Evolutionary conservation across 352 stramenopile species (phyloP).

Genomic region (Phytophthora constricta): DNA sequence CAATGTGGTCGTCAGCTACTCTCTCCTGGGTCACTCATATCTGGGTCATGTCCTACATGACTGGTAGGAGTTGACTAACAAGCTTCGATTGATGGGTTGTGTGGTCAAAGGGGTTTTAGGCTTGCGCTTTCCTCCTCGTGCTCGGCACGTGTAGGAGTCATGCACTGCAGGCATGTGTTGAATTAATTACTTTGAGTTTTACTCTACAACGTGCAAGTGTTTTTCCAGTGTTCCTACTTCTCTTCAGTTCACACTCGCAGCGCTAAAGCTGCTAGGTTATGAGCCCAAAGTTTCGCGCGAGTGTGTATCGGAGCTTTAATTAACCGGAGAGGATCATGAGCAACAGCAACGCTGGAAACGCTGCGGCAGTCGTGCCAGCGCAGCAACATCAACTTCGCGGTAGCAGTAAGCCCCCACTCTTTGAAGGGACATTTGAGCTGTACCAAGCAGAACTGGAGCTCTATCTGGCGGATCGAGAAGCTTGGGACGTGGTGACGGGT

Average conservation of each 20-base stretch:
- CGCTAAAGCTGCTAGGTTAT: not conserved
- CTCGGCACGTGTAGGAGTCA: not conserved
- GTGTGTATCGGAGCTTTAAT: not conserved
- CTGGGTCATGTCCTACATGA: not conserved
- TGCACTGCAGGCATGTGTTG: not conserved
- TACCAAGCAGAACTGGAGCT: conserved; percentile 13
- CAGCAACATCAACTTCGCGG: conserved; percentile 1
- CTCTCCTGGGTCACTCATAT: not conserved
- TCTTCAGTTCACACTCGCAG: not conserved
- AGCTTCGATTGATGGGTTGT: not conserved
- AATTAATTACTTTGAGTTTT: not conserved
- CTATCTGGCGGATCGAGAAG: conserved; percentile 8
- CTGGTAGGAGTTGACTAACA: not conserved
- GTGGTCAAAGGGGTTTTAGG: not conserved
- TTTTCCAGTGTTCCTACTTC: no score
- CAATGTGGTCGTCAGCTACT: no score
- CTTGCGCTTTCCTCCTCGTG: not conserved
- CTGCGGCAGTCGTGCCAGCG: not conserved
- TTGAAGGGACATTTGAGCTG: conserved; percentile 14
- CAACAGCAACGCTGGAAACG: not conserved
- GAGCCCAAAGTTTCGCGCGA: not conserved
- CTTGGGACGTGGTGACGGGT: not conserved
- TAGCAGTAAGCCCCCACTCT: not conserved
- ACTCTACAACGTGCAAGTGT: not conserved
- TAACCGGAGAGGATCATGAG: not conserved